Conservation (phyloP, 345 rosid species). For the Alliaria petiolata region DNA sequence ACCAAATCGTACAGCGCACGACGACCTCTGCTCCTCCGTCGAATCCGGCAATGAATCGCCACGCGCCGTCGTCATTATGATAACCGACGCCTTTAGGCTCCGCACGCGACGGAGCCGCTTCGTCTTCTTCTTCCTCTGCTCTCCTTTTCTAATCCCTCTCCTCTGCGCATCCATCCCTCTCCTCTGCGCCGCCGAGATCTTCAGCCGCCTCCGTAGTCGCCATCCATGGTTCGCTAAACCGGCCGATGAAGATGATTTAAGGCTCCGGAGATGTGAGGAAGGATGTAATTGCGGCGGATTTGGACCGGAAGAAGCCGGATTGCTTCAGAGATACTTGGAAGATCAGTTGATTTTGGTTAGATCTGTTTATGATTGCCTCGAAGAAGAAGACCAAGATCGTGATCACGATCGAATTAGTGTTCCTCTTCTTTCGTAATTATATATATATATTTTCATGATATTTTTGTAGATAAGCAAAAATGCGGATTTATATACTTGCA, state of each 20-base stretch:
- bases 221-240: constrained; percentile 17
- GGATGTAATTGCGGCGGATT: constrained; percentile 38
- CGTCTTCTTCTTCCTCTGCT: constrained; percentile 46
- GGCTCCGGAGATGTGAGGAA: constrained; percentile 49
- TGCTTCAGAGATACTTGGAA: constrained; percentile 63
- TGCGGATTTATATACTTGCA: background rate
- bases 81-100: constrained; percentile 43
- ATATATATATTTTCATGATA: too few relatives aligned
- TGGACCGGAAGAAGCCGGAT: constrained; percentile 38
- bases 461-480: background rate
- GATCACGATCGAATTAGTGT: constrained; percentile 1
- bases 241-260: constrained; percentile 32
- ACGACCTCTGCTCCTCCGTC: background rate
- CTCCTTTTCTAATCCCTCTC: constrained; percentile 58
- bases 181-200: constrained; percentile 49
- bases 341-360: constrained; percentile 59
- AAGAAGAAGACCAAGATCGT: constrained; percentile 20
- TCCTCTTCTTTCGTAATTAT: constrained; percentile 41
- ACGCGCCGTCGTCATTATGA: constrained; percentile 28
- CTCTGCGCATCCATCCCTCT: constrained; percentile 53
- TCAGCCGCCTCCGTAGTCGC: constrained; percentile 35
- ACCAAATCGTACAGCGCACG: constrained; percentile 13
- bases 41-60: background rate
- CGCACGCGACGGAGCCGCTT: constrained; percentile 50
- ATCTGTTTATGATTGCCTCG: constrained; percentile 57